These are phyloP conservation scores for Pythium aristosporum DNA, from an alignment of 352 stramenopile genomes.

Conservation along the genomic window DNA sequence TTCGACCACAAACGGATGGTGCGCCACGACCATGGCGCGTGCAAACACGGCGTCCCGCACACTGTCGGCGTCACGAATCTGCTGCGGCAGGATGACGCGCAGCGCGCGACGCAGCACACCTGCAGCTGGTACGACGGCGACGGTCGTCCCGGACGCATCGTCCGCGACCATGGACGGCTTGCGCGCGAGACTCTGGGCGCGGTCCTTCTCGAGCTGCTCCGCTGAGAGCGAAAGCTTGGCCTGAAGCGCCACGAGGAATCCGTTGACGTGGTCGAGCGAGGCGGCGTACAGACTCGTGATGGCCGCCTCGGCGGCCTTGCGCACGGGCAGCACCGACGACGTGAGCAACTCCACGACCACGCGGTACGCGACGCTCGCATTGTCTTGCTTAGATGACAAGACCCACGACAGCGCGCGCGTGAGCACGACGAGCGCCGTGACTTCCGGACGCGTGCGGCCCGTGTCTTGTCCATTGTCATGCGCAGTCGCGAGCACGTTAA, in stretches of 20 bases:
- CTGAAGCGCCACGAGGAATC: constrained; percentile 55
- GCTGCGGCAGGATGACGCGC: constrained; percentile 47
- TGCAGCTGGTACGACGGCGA: constrained; percentile 38
- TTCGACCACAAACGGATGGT: constrained; percentile 76
- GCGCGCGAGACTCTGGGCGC: constrained; percentile 3
- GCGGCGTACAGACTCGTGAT: constrained; percentile 50
- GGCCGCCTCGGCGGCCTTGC: constrained; percentile 44
- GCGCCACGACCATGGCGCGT: constrained; percentile 48
- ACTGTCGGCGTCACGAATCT: constrained; percentile 34
- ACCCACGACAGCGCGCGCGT: constrained; percentile 63
- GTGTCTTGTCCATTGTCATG: constrained; percentile 17
- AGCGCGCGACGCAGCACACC: constrained; percentile 63
- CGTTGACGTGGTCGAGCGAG: constrained; percentile 56
- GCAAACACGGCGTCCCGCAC: constrained; percentile 53
- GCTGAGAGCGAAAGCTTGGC: constrained; percentile 51
- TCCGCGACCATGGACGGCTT: constrained; percentile 31
- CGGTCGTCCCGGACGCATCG: constrained; percentile 21
- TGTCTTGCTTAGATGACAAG: constrained; percentile 56
- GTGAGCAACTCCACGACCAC: constrained; percentile 61
- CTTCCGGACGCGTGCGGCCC: constrained; percentile 47
- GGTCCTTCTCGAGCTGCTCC: constrained; percentile 36
- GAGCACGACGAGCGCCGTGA: constrained; percentile 55
- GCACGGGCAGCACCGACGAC: constrained; percentile 48
- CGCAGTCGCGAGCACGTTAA: constrained; percentile 27
- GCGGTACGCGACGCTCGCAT: constrained; percentile 48